phyloP scores from a whole-genome alignment of 352 stramenopile genomes.

The Phytophthora kernoviae region DNA sequence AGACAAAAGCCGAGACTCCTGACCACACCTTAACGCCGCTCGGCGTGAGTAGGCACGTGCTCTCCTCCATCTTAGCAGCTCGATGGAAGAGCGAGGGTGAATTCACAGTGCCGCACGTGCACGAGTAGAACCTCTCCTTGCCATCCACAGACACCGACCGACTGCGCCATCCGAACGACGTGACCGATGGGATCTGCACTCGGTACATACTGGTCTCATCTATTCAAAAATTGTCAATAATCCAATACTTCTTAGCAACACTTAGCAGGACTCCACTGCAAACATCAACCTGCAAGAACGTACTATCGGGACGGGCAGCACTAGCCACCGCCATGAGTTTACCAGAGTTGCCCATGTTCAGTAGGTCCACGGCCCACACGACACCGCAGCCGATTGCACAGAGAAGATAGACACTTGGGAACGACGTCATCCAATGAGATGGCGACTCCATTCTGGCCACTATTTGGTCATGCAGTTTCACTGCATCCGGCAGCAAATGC shows the following conservation, averaged over 20 bases:
- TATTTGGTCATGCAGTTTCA: constrained; percentile 61
- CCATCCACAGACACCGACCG: constrained; percentile 45
- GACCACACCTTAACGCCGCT: constrained; percentile 37
- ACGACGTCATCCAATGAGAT: constrained; percentile 46
- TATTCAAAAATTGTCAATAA: constrained; percentile 10
- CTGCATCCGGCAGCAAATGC: constrained; percentile 60
- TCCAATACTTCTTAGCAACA: background rate
- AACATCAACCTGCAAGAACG: constrained; percentile 14
- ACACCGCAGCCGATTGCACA: constrained; percentile 55
- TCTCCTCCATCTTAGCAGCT: constrained; percentile 40
- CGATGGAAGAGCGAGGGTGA: constrained; percentile 47
- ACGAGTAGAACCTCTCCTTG: constrained; percentile 39
- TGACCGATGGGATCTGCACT: constrained; percentile 60
- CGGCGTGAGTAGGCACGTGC: constrained; percentile 40
- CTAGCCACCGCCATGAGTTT: constrained; percentile 73
- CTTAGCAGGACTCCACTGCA: background rate
- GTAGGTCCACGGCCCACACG: constrained; percentile 62
- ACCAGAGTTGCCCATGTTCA: constrained; percentile 69
- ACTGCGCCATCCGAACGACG: constrained; percentile 48
- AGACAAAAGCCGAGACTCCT: background rate
- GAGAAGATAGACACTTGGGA: constrained; percentile 65
- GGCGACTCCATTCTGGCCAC: constrained; percentile 33
- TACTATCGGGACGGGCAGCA: constrained; percentile 58
- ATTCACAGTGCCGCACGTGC: constrained; percentile 32
- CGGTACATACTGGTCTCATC: constrained; percentile 67